These are phyloP conservation scores for Penicillium diatomitis DNA, from an alignment of 495 filamentous ascomycete genomes.

Conservation along the genomic window DNA sequence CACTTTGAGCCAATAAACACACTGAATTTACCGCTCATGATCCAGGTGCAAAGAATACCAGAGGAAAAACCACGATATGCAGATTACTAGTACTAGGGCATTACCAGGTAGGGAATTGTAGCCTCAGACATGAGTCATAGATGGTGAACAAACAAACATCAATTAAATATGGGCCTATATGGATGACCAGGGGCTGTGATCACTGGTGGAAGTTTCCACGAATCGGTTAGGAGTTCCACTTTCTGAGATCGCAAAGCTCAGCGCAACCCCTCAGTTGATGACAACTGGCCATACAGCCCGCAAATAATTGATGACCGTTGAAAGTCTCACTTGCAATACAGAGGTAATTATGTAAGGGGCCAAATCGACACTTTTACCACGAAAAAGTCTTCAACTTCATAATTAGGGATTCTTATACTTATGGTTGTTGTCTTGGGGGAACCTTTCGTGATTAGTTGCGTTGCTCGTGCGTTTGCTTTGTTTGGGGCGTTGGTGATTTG, in stretches of 20 bases:
- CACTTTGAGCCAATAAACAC: background rate
- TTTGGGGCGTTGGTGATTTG: background rate
- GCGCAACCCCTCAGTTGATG: background rate
- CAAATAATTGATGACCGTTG: background rate
- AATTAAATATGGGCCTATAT: background rate
- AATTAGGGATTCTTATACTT: background rate
- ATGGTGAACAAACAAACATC: background rate
- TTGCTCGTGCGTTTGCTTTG: background rate
- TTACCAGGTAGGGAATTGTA: background rate
- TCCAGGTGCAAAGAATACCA: background rate
- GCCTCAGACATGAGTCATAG: background rate
- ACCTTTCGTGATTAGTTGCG: background rate
- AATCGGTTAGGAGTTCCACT: no score
- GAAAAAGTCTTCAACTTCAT: background rate
- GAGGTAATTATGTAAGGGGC: background rate
- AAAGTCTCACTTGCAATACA: background rate
- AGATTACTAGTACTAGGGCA: constrained; percentile 1
- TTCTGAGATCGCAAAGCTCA: background rate
- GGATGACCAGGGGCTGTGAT: no score
- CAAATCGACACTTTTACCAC: background rate
- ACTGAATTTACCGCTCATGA: background rate
- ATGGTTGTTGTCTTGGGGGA: background rate
- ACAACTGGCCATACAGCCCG: background rate
- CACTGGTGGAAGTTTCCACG: no score
- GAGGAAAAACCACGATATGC: background rate